Evolutionary conservation across 2,329 filamentous ascomycete species (phyloP), one percentile per base, ranked within the genome.

Genomic region (Ustulina deusta): DNA sequence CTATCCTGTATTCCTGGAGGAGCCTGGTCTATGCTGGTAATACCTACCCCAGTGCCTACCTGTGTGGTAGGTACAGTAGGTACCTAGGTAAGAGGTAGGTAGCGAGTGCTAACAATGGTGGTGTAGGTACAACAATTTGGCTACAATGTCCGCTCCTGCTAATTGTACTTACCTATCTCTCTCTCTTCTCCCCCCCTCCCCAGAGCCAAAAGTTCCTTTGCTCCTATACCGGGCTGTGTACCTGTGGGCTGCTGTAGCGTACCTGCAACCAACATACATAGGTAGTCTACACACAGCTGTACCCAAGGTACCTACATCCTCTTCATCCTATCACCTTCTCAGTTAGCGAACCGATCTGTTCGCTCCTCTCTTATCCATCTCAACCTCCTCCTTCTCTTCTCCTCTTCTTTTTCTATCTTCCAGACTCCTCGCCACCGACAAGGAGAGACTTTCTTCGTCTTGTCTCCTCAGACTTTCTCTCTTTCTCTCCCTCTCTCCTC

Each of bases 271-370:
- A 56, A n/a, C 54, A 20, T 42, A 29, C 54, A 42, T 22, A 27
- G 54, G 36, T 29, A 25, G 36, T 11, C 25, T 42, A 42, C 66
- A 62, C 44, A 62, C 68, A 69, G 68, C 68, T 67, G 63, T 67
- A 57, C 57, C 38, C 44, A 48, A 67, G 56, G 67, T 69, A 67
- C 61, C 51, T 65, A 44, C 55, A 57, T 54, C 34, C 49, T 57
- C 48, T 61, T 49, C 58, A 63, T 70, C 52, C 72, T 70, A 71
- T 68, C 70, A 66, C 64, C 63, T 69, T 65, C 60, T 66, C 56
- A 71, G 71, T 74, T 74, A 74, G 72, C 74, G 67, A 73, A 73
- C 74, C 73, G 74, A 75, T 74, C 74, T 74, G 72, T 71, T 74
- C 74, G 74, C 73, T 75, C 69, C 71, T 75, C 71, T 69, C 68